These are phyloP conservation scores for Xylaria sp. DNA, from an alignment of 2,329 filamentous ascomycete genomes.

Conservation along the genomic window DNA sequence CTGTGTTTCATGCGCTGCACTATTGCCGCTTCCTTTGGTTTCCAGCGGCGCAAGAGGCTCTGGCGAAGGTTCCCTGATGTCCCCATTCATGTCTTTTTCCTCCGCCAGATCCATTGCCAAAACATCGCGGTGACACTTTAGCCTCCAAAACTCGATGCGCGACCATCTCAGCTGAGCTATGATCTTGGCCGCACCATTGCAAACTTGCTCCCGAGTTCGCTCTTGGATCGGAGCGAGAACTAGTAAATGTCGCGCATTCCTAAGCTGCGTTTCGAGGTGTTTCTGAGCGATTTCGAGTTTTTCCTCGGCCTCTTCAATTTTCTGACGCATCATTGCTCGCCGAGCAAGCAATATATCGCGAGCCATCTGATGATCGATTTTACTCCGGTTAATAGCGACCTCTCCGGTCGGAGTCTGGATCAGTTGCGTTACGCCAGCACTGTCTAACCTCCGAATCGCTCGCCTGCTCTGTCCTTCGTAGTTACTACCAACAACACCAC, in stretches of 20 bases:
- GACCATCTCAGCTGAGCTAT: conserved; percentile 92
- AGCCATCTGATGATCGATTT: conserved; percentile 80
- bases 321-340: conserved; percentile 79
- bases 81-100: conserved; percentile 58
- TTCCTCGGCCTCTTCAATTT: conserved; percentile 82
- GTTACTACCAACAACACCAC: conserved; percentile 81
- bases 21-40: conserved; percentile 45
- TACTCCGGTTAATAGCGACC: conserved; percentile 73
- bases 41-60: conserved; percentile 37
- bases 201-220: conserved; percentile 84
- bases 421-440: conserved; percentile 62
- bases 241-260: conserved; percentile 89
- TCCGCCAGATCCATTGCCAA: conserved; percentile 84
- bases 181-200: conserved; percentile 83
- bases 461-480: conserved; percentile 82
- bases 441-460: conserved; percentile 73
- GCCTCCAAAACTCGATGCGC: conserved; percentile 90
- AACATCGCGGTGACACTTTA: conserved; percentile 90
- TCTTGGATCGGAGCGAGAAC: conserved; percentile 88
- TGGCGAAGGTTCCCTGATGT: conserved; percentile 36
- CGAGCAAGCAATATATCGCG: conserved; percentile 85
- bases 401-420: conserved; percentile 76
- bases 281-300: conserved; percentile 75
- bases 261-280: conserved; percentile 79
- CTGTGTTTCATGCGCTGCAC: conserved; percentile 45